Conservation (phyloP, 345 rosid genomes). For the Bruguiera sexangula region DNA sequence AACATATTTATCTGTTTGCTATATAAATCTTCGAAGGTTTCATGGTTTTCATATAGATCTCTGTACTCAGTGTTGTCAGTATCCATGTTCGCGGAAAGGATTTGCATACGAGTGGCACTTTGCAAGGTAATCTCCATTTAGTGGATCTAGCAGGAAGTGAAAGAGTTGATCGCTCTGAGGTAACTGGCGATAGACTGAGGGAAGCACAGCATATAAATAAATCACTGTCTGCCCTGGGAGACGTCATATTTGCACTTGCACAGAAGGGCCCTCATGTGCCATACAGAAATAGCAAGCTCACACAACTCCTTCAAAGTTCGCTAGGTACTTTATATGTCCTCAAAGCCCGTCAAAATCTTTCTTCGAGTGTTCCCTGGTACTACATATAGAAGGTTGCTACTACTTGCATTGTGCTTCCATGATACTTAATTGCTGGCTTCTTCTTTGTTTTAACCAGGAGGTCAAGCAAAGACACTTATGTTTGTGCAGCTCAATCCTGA, state of each 20-base stretch:
- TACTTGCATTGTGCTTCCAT: neutral
- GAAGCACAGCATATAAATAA: slow-evolving; percentile 99
- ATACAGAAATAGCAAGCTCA: slow-evolving; percentile 96
- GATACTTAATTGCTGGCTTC: slow-evolving; percentile 7
- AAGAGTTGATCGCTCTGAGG: slow-evolving; percentile 93
- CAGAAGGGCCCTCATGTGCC: slow-evolving; percentile 87
- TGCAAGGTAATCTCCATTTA: slow-evolving; percentile 80
- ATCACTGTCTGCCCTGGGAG: slow-evolving; percentile 90
- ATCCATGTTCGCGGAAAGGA: slow-evolving; percentile 84
- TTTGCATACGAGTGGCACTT: slow-evolving; percentile 41
- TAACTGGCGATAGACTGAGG: slow-evolving; percentile 72
- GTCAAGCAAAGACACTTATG: slow-evolving; percentile 95
- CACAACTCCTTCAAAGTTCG: slow-evolving; percentile 88
- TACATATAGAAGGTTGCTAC: neutral
- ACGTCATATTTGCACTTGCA: slow-evolving; percentile 85
- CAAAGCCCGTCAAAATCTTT: neutral
- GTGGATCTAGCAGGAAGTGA: slow-evolving; percentile 99
- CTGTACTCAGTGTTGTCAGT: slow-evolving; percentile 63
- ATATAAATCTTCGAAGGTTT: neutral
- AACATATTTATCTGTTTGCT: neutral
- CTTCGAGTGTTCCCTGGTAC: neutral
- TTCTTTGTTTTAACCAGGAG: slow-evolving; percentile 45
- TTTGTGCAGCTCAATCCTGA: slow-evolving; percentile 98
- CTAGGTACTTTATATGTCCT: slow-evolving; percentile 42
- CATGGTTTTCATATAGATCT: slow-evolving; percentile 12